phyloP scores from a whole-genome alignment of 2,329 filamentous ascomycete genomes.

The Botrytis porri region DNA sequence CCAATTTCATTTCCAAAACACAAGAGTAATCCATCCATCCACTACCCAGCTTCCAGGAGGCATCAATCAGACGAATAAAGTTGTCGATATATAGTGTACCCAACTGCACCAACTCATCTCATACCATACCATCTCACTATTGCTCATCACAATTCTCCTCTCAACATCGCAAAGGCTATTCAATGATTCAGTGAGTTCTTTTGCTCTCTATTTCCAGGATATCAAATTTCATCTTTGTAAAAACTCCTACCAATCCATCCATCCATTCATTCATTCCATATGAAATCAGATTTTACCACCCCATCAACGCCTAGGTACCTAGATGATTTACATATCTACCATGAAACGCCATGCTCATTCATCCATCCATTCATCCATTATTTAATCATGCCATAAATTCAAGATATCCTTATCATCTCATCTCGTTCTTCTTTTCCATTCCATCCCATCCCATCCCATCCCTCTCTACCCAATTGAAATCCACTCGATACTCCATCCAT shows the following conservation, averaged over 20 bases:
- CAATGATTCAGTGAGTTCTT: not conserved
- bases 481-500: not conserved
- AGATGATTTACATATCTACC: not conserved
- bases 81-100: too few relatives aligned
- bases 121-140: too few relatives aligned
- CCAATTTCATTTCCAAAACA: too few relatives aligned
- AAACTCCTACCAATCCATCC: not conserved
- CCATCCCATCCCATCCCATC: not conserved
- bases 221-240: not conserved
- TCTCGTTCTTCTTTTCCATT: not conserved
- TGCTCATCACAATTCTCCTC: too few relatives aligned
- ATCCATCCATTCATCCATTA: slow-evolving; percentile 5
- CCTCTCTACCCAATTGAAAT: not conserved
- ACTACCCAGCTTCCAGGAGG: too few relatives aligned
- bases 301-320: not conserved
- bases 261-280: not conserved
- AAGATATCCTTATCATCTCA: not conserved
- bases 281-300: not conserved
- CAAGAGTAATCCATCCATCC: too few relatives aligned
- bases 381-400: not conserved
- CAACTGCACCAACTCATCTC: too few relatives aligned
- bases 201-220: not conserved
- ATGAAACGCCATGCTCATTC: not conserved
- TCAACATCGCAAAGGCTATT: not conserved
- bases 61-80: too few relatives aligned